A percentile compares a stretch with the other conserved stretches of the same genome.
phyloP scores from a whole-genome alignment of 176 grass and related monocot species.

The Bonia amplexicaulis region DNA sequence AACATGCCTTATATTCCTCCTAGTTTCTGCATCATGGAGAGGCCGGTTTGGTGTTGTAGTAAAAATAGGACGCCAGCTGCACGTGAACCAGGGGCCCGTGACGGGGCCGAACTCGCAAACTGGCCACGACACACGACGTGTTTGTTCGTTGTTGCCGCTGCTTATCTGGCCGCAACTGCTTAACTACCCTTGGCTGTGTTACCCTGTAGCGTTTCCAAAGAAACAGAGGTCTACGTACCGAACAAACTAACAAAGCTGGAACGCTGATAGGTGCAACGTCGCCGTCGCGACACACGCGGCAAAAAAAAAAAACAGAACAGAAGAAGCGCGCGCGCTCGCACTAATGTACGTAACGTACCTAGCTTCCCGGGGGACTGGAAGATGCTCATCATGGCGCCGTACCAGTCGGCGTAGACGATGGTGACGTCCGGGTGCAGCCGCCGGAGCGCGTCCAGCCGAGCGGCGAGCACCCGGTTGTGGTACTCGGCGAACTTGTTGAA shows the following conservation, averaged over 20 bases:
- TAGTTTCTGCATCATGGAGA: neutral
- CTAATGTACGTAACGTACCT: constrained; percentile 19
- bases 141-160: neutral
- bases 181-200: neutral
- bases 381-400: constrained; percentile 50
- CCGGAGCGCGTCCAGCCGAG: constrained; percentile 35
- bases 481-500: constrained; percentile 58
- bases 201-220: neutral
- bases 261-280: constrained; percentile 6
- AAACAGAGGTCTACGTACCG: neutral
- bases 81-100: neutral
- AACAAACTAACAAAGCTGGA: neutral
- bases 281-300: neutral
- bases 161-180: neutral
- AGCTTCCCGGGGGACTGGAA: constrained; percentile 30
- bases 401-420: constrained; percentile 85
- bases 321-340: neutral
- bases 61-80: neutral
- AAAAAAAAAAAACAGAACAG: neutral
- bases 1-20: neutral
- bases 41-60: neutral
- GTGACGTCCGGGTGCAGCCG: constrained; percentile 42
- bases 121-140: neutral
- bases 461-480: constrained; percentile 55
- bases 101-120: neutral